Percentiles rank a stretch among this genome's conserved stretches.
These are phyloP conservation scores for Aspergillus conjunctus DNA, from an alignment of 495 filamentous ascomycete species.

Conservation along the genomic window DNA sequence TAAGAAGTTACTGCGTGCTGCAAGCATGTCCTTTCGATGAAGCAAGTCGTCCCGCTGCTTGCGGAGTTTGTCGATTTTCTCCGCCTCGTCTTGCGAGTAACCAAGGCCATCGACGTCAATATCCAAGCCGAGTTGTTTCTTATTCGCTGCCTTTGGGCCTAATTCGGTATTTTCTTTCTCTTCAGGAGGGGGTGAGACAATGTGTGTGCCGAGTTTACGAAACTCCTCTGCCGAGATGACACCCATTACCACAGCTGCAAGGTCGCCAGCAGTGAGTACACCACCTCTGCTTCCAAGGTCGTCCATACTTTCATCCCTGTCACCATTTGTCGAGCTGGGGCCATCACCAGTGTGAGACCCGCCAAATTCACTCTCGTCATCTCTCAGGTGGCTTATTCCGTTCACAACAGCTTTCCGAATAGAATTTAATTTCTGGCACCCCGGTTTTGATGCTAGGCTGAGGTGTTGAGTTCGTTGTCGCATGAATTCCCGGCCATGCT, in stretches of 20 bases:
- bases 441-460: constrained; percentile 23
- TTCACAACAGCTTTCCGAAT: constrained; percentile 14
- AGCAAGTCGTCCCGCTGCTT: constrained; percentile 40
- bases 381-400: constrained; percentile 8
- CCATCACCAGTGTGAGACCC: constrained; percentile 22
- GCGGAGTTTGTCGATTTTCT: constrained; percentile 46
- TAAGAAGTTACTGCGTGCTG: constrained; percentile 47
- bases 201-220: constrained; percentile 56
- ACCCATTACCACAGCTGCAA: constrained; percentile 55
- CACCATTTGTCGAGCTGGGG: constrained; percentile 15
- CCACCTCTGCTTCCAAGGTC: constrained; percentile 59
- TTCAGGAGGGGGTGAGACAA: constrained; percentile 44
- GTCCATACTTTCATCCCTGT: constrained; percentile 37
- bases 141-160: constrained; percentile 57
- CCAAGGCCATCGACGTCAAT: constrained; percentile 33
- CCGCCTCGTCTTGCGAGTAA: constrained; percentile 46
- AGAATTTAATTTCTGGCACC: constrained; percentile 19
- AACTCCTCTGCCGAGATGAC: constrained; percentile 55
- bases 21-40: constrained; percentile 46
- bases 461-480: constrained; percentile 39
- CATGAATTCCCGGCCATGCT: constrained; percentile 64
- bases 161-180: constrained; percentile 24
- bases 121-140: constrained; percentile 69
- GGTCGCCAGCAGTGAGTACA: constrained; percentile 56
- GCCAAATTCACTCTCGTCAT: constrained; percentile 18